phyloP scores from a whole-genome alignment of 805 yeast genomes.

The Candida nemodendra region DNA sequence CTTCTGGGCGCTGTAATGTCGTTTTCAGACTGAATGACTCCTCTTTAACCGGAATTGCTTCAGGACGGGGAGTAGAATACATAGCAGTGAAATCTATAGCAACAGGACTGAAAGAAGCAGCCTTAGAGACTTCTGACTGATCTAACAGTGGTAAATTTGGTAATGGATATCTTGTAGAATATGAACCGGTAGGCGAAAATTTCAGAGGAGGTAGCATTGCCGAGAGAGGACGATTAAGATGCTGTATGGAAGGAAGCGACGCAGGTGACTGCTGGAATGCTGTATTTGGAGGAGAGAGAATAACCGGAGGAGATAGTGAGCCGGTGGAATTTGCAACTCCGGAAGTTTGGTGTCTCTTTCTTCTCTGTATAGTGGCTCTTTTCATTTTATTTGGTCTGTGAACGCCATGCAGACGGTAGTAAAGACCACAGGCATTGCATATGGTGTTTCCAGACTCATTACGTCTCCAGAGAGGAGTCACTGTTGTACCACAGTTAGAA shows the following conservation, averaged over 20 bases:
- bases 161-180: not conserved
- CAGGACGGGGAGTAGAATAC: slow-evolving; percentile 2
- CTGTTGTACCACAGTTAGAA: slow-evolving; percentile 79
- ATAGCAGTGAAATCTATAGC: slow-evolving; percentile 17
- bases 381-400: slow-evolving; percentile 79
- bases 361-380: slow-evolving; percentile 67
- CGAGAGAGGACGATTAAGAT: slow-evolving; percentile 3
- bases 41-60: not conserved
- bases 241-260: slow-evolving; percentile 3
- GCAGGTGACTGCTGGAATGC: not conserved
- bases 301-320: not conserved
- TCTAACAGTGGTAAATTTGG: slow-evolving; percentile 1
- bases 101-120: slow-evolving; percentile 2
- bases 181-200: not conserved
- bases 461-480: slow-evolving; percentile 85
- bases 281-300: slow-evolving; percentile 1
- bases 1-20: too few relatives aligned
- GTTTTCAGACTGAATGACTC: too few relatives aligned
- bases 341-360: slow-evolving; percentile 46
- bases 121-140: not conserved
- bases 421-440: slow-evolving; percentile 86
- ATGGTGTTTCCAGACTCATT: slow-evolving; percentile 80
- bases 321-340: not conserved
- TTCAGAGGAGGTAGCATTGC: not conserved
- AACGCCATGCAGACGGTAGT: slow-evolving; percentile 69